These are phyloP conservation scores for Calonectria fujianensis DNA, from an alignment of 2,329 filamentous ascomycete genomes.

Conservation along the genomic window DNA sequence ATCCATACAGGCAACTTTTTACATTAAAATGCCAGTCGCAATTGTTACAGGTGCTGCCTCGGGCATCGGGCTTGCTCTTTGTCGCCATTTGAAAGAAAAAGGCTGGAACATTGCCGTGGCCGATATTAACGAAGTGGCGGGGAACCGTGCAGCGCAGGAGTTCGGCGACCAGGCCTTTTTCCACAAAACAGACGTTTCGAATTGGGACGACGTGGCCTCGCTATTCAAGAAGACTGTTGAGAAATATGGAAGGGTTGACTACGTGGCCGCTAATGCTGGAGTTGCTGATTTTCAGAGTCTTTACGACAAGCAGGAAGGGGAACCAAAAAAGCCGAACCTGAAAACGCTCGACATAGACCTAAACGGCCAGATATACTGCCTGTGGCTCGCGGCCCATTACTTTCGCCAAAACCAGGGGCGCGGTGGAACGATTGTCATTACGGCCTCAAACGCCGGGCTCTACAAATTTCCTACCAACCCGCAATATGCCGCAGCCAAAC, in stretches of 20 bases:
- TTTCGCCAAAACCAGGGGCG: conserved; percentile 26
- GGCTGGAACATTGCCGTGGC: conserved; percentile 23
- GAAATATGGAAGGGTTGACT: conserved; percentile 21
- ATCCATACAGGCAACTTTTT: not conserved
- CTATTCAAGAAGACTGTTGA: conserved; percentile 33
- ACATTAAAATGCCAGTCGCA: conserved; percentile 30
- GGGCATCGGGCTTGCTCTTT: conserved; percentile 6
- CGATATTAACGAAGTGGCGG: conserved; percentile 21
- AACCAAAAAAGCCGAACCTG: conserved; percentile 21
- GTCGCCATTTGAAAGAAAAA: conserved; percentile 20
- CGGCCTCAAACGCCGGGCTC: conserved; percentile 26
- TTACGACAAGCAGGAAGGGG: conserved; percentile 28
- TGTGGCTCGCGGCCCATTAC: conserved; percentile 29
- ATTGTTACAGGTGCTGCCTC: conserved; percentile 20
- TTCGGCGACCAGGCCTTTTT: conserved; percentile 28
- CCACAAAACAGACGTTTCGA: conserved; percentile 35
- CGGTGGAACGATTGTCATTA: conserved; percentile 30
- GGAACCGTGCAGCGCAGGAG: conserved; percentile 19
- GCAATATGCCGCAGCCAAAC: conserved; percentile 26
- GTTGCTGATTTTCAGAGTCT: conserved; percentile 31
- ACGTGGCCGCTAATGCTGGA: conserved; percentile 27
- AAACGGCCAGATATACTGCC: conserved; percentile 20
- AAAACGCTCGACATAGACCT: conserved; percentile 34
- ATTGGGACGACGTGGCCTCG: conserved; percentile 22
- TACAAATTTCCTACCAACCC: conserved; percentile 30